phyloP scores from a whole-genome alignment of 208 protist genomes.

The Herpetomonas samuelpessoai region DNA sequence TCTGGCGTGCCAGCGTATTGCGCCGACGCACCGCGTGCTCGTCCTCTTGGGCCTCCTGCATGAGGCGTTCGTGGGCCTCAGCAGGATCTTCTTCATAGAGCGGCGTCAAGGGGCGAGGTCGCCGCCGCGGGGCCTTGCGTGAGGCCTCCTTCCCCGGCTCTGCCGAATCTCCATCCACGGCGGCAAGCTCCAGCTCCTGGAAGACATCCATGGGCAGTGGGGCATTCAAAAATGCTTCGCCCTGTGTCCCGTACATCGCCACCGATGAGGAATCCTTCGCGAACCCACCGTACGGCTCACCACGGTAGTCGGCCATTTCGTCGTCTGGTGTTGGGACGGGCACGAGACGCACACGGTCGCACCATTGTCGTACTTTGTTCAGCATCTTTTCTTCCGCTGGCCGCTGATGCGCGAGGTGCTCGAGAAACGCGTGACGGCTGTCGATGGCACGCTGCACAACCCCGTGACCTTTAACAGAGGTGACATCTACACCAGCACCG shows the following conservation, averaged over 20 bases:
- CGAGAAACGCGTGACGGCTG: too few relatives aligned
- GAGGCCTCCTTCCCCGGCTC: neutral
- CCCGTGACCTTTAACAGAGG: too few relatives aligned
- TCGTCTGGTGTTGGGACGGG: neutral
- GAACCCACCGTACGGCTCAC: too few relatives aligned
- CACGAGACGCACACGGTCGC: constrained; percentile 24
- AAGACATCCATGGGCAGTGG: too few relatives aligned
- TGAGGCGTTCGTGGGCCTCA: constrained; percentile 28
- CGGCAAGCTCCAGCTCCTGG: too few relatives aligned
- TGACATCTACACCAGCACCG: too few relatives aligned
- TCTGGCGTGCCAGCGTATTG: constrained; percentile 29
- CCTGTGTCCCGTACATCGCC: too few relatives aligned
- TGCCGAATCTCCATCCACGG: too few relatives aligned
- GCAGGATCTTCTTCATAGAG: constrained; percentile 42
- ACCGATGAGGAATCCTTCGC: too few relatives aligned
- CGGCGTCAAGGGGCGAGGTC: neutral
- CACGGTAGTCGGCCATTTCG: too few relatives aligned
- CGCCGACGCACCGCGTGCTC: constrained; percentile 32
- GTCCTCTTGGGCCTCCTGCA: constrained; percentile 27
- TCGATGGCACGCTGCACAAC: too few relatives aligned
- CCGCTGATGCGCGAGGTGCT: constrained; percentile 14
- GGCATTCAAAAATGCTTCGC: too few relatives aligned
- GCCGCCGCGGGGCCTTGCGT: neutral
- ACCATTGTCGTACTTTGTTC: constrained; percentile 50
- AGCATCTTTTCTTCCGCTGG: constrained; percentile 28